phyloP scores from a whole-genome alignment of 1,139 yeast genomes.

The Pichia sp. region DNA sequence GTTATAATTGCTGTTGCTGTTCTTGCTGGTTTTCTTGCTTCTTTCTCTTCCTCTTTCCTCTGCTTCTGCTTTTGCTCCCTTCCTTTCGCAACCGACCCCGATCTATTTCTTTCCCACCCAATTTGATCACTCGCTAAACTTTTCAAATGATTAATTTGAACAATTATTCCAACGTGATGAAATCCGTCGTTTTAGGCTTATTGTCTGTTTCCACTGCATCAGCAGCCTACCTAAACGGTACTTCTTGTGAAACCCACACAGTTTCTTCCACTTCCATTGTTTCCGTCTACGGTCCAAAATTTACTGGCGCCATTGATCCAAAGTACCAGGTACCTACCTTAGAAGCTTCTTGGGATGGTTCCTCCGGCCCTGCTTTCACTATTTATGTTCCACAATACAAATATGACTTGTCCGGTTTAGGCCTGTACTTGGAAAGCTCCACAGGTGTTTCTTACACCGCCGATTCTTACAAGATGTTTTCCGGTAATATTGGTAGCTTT shows the following conservation, averaged over 20 bases:
- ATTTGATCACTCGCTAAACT: slow-evolving; percentile 1
- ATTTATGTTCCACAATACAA: slow-evolving; percentile 11
- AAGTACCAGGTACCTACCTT: slow-evolving; percentile 7
- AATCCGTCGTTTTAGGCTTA: slow-evolving; percentile 3
- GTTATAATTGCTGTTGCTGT: too few relatives aligned
- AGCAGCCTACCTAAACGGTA: slow-evolving; percentile 7
- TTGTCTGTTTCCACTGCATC: slow-evolving; percentile 5
- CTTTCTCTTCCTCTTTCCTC: neutral
- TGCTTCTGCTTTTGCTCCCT: too few relatives aligned
- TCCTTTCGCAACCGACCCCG: slow-evolving; percentile 9
- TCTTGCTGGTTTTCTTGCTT: neutral
- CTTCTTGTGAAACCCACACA: slow-evolving; percentile 6
- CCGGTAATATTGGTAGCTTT: slow-evolving; percentile 15
- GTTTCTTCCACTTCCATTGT: slow-evolving; percentile 7
- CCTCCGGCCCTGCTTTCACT: slow-evolving; percentile 10
- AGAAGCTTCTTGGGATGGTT: slow-evolving; percentile 5
- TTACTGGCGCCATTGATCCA: slow-evolving; percentile 10
- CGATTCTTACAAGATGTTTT: slow-evolving; percentile 5
- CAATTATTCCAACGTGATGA: slow-evolving; percentile 4
- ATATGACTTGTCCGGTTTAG: slow-evolving; percentile 10
- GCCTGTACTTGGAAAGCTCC: neutral
- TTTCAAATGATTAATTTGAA: slow-evolving; percentile 9
- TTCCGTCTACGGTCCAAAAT: slow-evolving; percentile 11
- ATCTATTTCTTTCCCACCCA: slow-evolving; percentile 9
- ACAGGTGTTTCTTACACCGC: slow-evolving; percentile 1